These are phyloP conservation scores for Phytophthora litchii DNA, from an alignment of 352 stramenopile species.

Conservation along the genomic window DNA sequence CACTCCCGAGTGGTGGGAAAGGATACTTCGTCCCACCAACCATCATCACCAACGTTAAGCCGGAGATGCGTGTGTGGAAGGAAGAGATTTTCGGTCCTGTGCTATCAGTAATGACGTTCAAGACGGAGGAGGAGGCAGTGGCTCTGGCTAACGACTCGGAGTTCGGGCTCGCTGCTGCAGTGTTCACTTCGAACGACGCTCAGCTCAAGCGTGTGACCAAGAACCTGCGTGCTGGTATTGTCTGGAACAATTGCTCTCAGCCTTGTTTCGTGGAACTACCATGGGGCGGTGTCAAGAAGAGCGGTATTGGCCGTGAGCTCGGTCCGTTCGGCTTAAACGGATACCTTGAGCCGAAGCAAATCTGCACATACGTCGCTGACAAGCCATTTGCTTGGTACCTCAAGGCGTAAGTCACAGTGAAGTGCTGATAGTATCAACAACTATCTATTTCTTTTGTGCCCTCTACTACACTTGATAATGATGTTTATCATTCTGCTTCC, in stretches of 20 bases:
- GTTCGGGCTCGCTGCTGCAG: constrained; percentile 75
- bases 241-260: constrained; percentile 36
- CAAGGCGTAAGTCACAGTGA: constrained; percentile 17
- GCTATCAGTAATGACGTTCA: constrained; percentile 85
- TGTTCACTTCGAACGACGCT: constrained; percentile 63
- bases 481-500: background rate
- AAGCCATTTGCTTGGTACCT: constrained; percentile 71
- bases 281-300: constrained; percentile 89
- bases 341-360: constrained; percentile 77
- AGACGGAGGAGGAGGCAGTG: constrained; percentile 83
- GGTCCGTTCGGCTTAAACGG: constrained; percentile 63
- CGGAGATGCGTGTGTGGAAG: constrained; percentile 75
- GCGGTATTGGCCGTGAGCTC: constrained; percentile 74
- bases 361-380: constrained; percentile 72
- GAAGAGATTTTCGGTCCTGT: constrained; percentile 93
- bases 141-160: constrained; percentile 42
- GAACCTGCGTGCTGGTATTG: constrained; percentile 25
- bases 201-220: constrained; percentile 66
- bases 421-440: no score
- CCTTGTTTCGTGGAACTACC: constrained; percentile 53
- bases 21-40: constrained; percentile 84
- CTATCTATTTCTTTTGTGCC: constrained; percentile 10
- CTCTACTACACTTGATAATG: constrained; percentile 7
- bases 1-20: constrained; percentile 11
- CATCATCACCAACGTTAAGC: constrained; percentile 69